These are phyloP conservation scores for Microdochium paspali DNA, from an alignment of 2,329 filamentous ascomycete genomes.

Conservation along the genomic window DNA sequence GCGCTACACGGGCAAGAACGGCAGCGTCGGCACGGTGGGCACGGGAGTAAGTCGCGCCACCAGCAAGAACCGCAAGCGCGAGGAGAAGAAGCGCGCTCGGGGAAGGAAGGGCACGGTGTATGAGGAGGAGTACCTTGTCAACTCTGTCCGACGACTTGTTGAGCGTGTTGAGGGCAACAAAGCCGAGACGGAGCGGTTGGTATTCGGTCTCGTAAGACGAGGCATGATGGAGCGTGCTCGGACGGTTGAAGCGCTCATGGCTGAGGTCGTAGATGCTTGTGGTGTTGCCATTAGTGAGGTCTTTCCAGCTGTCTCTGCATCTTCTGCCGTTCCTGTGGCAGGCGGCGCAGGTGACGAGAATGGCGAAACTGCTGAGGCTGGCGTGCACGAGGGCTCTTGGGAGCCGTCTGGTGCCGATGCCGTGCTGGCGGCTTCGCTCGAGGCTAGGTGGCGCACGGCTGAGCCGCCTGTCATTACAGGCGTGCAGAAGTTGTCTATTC, in stretches of 20 bases:
- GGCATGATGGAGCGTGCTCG: constrained; percentile 82
- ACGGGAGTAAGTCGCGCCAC: constrained; percentile 71
- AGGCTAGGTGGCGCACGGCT: constrained; percentile 33
- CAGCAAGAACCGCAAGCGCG: constrained; percentile 76
- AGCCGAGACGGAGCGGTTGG: constrained; percentile 63
- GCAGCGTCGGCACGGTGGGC: constrained; percentile 56
- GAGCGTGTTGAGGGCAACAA: constrained; percentile 69
- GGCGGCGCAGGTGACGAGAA: constrained; percentile 8
- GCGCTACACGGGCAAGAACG: constrained; percentile 68
- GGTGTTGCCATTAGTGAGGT: constrained; percentile 59
- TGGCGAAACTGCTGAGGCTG: constrained; percentile 9
- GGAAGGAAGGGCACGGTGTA: constrained; percentile 97
- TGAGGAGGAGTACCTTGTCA: constrained; percentile 94
- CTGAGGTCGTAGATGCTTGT: constrained; percentile 66
- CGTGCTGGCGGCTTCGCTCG: constrained; percentile 40
- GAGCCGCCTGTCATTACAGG: constrained; percentile 38
- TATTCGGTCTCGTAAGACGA: constrained; percentile 68
- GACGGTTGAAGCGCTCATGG: constrained; percentile 65
- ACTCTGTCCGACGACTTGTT: constrained; percentile 73
- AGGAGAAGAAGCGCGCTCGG: constrained; percentile 89
- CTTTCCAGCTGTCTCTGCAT: constrained; percentile 34
- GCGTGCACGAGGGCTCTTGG: constrained; percentile 16
- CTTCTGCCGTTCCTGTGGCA: constrained; percentile 8
- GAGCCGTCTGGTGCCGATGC: constrained; percentile 38
- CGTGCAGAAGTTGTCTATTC: constrained; percentile 38